A percentile compares a stretch with the other conserved stretches of the same genome.
Conservation (phyloP, 1,284 basidiomycete species). For the Boletus semigastroideus region DNA sequence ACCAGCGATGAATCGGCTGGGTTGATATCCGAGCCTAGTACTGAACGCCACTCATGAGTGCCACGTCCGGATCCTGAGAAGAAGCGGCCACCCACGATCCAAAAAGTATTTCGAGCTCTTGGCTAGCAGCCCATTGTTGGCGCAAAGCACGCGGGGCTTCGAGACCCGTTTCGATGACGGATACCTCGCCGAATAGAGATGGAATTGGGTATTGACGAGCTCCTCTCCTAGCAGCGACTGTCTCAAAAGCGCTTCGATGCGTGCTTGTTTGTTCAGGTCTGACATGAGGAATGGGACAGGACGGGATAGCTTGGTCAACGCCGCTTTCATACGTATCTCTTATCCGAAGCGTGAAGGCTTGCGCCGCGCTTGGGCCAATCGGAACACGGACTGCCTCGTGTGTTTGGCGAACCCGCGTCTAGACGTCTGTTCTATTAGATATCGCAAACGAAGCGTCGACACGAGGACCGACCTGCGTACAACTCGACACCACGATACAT, state of each 20-base stretch:
- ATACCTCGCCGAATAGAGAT: conserved; percentile 26
- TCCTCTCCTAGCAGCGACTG: conserved; percentile 28
- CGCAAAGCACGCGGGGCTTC: conserved; percentile 22
- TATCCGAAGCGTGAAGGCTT: too few relatives aligned
- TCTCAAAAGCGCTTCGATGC: conserved; percentile 19
- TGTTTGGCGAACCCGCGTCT: too few relatives aligned
- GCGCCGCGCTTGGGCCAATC: too few relatives aligned
- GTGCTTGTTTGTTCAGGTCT: conserved; percentile 5
- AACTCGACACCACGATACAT: too few relatives aligned
- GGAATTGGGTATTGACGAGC: conserved; percentile 28
- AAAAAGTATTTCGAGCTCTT: conserved; percentile 24
- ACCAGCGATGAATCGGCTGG: neutral
- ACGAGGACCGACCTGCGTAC: too few relatives aligned
- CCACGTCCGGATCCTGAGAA: neutral
- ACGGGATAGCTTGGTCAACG: neutral
- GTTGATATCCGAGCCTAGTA: neutral
- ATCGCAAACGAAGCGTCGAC: too few relatives aligned
- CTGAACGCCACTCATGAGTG: neutral
- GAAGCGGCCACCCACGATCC: conserved; percentile 14
- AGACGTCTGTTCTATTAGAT: too few relatives aligned
- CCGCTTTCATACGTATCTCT: too few relatives aligned
- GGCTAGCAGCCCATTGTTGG: conserved; percentile 23
- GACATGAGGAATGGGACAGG: neutral
- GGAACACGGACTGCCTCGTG: too few relatives aligned
- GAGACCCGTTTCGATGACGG: neutral